phyloP scores from a whole-genome alignment of 2,329 filamentous ascomycete genomes.

The Calonectria montana region DNA sequence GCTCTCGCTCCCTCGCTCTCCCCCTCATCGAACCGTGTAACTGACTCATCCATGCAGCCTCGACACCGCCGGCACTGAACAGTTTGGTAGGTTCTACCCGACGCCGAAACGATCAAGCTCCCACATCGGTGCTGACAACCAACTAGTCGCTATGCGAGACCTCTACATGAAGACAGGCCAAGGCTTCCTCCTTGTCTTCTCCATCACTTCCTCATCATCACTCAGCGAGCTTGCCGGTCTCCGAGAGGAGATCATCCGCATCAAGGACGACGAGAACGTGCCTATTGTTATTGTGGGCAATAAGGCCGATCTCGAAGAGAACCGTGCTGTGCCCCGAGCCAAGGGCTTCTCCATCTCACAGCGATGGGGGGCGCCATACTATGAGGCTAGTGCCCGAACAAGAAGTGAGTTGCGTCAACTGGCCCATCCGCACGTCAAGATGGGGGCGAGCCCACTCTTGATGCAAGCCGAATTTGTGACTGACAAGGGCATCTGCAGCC shows the following conservation, averaged over 20 bases:
- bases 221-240: slow-evolving; percentile 83
- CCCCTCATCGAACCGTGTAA: neutral
- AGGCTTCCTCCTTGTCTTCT: slow-evolving; percentile 92
- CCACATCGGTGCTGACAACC: slow-evolving; percentile 37
- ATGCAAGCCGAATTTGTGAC: slow-evolving; percentile 31
- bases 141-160: slow-evolving; percentile 74
- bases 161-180: slow-evolving; percentile 95
- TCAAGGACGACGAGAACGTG: slow-evolving; percentile 87
- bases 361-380: slow-evolving; percentile 89
- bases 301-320: slow-evolving; percentile 90
- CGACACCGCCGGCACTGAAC: slow-evolving; percentile 91
- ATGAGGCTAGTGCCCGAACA: slow-evolving; percentile 87
- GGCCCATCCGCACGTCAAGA: neutral
- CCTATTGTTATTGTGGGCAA: slow-evolving; percentile 93
- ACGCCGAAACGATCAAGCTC: slow-evolving; percentile 21
- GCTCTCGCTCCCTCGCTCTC: slow-evolving; percentile 5
- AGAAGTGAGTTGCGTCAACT: slow-evolving; percentile 62
- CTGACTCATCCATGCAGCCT: slow-evolving; percentile 63
- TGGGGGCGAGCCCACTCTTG: slow-evolving; percentile 10
- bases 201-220: slow-evolving; percentile 88
- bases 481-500: slow-evolving; percentile 55
- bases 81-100: slow-evolving; percentile 77
- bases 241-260: slow-evolving; percentile 89
- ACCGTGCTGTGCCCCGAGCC: slow-evolving; percentile 80
- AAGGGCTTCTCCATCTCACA: slow-evolving; percentile 88